Base-by-base conservation (phyloP, 225 moss, liverwort and hornwort genomes). In the Marchantia paleacea region DNA sequence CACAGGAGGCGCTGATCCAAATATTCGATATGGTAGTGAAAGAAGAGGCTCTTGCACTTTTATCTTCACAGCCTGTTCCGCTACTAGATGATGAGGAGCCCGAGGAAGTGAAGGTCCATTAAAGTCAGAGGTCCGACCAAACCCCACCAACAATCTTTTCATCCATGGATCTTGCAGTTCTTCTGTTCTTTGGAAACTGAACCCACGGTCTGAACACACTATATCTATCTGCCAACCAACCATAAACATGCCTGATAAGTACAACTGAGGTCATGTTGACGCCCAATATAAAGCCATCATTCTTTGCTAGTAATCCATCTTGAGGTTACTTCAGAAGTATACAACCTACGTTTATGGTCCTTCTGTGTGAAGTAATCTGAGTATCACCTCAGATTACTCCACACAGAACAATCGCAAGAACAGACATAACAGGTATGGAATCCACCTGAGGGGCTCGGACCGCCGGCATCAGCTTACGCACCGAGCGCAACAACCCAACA, bases 381-480 rank as follows among this genome's bases (percentile, higher is more conserved):
- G 12, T 14, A 67, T 22, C 30, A 12, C 10, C 28, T 14, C 28
- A 67, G 6, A 13, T 0, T 29, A 3, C 63, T 20, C 14, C 7
- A 6, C 10, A 11, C 61, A 63, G 22, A 9, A 63, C 8, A 63
- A 20, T 63, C 14, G 13, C 29, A 26, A 69, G 15, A 15, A 69
- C 16, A 69, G 18, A 24, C 20, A 72, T 48, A 8, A 20, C 28
- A 18, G 11, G 39, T 39, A 39, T 39, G 64, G 10, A 19, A 66
- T 25, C 10, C 39, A 95, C 95, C 92, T 95, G 93, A 77, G 95
- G 95, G 47, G 95, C 95, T 84, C 90, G 90, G n/a, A 93, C 93
- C 75, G 92, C 84, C 74, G 92, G 95, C 84, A 95, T 92, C 62
- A 90, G 92, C 75, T 87, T 85, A 51, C 90, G 86, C 66, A 95